These are phyloP conservation scores for Lecanicillium sp. DNA, from an alignment of 2,329 filamentous ascomycete species.

Conservation along the genomic window DNA sequence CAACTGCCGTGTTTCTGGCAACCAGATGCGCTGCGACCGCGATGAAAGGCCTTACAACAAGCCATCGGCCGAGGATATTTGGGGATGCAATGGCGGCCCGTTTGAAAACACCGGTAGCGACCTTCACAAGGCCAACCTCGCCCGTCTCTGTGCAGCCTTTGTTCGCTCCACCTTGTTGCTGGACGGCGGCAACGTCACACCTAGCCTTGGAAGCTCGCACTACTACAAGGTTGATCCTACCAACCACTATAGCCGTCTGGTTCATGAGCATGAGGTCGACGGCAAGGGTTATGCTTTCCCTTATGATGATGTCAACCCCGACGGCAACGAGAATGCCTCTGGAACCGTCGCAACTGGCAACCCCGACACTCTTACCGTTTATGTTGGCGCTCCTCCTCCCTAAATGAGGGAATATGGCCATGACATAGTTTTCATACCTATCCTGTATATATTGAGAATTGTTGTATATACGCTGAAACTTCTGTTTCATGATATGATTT, in stretches of 20 bases:
- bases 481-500: too few relatives aligned
- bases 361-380: slow-evolving; percentile 20
- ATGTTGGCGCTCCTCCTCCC: slow-evolving; percentile 13
- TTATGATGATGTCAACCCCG: slow-evolving; percentile 59
- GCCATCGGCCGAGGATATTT: slow-evolving; percentile 38
- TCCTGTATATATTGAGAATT: background rate
- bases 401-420: background rate
- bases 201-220: slow-evolving; percentile 22
- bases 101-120: slow-evolving; percentile 30
- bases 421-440: too few relatives aligned
- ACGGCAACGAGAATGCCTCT: slow-evolving; percentile 44
- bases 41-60: slow-evolving; percentile 36
- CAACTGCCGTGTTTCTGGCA: slow-evolving; percentile 27
- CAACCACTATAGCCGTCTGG: slow-evolving; percentile 51
- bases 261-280: slow-evolving; percentile 53
- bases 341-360: slow-evolving; percentile 20
- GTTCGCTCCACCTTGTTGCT: slow-evolving; percentile 37
- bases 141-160: slow-evolving; percentile 44
- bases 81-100: slow-evolving; percentile 41
- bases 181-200: slow-evolving; percentile 38
- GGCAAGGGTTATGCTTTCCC: slow-evolving; percentile 57
- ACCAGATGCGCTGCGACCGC: slow-evolving; percentile 29
- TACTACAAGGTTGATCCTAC: slow-evolving; percentile 40
- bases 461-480: too few relatives aligned
- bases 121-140: slow-evolving; percentile 34